Percentiles rank a stretch among this genome's conserved stretches.
Conservation (phyloP, 345 rosid species). For the Boechera stricta region DNA sequence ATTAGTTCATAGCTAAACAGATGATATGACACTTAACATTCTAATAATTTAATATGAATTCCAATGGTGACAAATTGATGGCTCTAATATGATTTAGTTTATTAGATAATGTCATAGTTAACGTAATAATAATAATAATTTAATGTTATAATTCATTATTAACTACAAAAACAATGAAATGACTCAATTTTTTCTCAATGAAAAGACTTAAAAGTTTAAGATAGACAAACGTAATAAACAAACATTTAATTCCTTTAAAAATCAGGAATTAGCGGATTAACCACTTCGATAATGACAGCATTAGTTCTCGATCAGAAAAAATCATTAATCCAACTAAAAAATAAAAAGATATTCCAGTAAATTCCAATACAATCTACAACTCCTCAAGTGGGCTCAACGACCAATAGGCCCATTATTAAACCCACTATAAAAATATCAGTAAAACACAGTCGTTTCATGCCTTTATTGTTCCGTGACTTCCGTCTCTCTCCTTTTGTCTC, state of each 20-base stretch:
- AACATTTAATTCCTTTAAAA: slow-evolving; percentile 7
- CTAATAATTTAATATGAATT: too few species aligned
- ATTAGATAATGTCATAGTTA: too few species aligned
- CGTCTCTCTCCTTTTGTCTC: not conserved
- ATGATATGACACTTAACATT: too few species aligned
- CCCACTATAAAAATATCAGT: not conserved
- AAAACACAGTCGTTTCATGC: slow-evolving; percentile 19
- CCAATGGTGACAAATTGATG: too few species aligned
- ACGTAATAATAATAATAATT: too few species aligned
- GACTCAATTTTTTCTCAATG: too few species aligned
- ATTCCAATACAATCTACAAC: not conserved
- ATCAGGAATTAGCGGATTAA: slow-evolving; percentile 23
- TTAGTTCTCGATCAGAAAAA: not conserved
- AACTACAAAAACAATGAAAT: not conserved
- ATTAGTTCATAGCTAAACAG: too few species aligned
- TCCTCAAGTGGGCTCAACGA: not conserved
- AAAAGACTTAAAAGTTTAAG: not conserved
- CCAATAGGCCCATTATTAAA: slow-evolving; percentile 15
- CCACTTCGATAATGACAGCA: slow-evolving; percentile 38
- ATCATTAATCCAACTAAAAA: not conserved
- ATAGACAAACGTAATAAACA: slow-evolving; percentile 24
- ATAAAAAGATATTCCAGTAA: not conserved
- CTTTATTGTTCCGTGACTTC: not conserved
- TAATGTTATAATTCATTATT: too few species aligned
- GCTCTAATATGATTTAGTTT: too few species aligned